These are phyloP conservation scores for Apiospora sp. DNA, from an alignment of 2,329 filamentous ascomycete species.

Conservation along the genomic window DNA sequence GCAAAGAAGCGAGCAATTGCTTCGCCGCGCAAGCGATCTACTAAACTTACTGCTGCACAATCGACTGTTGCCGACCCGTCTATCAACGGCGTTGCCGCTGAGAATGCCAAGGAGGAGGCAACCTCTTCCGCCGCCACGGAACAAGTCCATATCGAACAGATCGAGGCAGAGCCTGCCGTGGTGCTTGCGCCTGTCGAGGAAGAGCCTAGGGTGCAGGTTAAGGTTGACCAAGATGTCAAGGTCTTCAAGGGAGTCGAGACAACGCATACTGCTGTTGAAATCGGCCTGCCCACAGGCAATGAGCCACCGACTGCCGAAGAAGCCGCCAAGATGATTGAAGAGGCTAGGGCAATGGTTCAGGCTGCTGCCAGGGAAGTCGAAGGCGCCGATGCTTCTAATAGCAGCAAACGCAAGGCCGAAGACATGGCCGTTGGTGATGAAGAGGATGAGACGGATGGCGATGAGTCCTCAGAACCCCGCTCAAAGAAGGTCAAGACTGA, in stretches of 20 bases:
- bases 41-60: conserved; percentile 46
- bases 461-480: conserved; percentile 46
- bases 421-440: conserved; percentile 74
- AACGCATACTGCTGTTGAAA: conserved; percentile 75
- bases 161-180: conserved; percentile 57
- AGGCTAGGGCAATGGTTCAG: conserved; percentile 88
- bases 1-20: conserved; percentile 60
- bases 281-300: conserved; percentile 72
- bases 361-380: conserved; percentile 55
- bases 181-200: conserved; percentile 62
- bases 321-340: conserved; percentile 81
- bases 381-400: conserved; percentile 52
- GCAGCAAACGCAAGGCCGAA: conserved; percentile 77
- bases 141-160: conserved; percentile 53
- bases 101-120: conserved; percentile 38
- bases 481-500: conserved; percentile 85
- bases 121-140: conserved; percentile 42
- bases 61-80: conserved; percentile 32
- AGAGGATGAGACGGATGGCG: conserved; percentile 50
- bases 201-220: conserved; percentile 70
- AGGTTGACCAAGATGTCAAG: conserved; percentile 67
- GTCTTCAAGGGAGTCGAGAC: conserved; percentile 67
- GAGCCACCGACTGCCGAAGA: conserved; percentile 80
- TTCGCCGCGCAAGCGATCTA: conserved; percentile 63
- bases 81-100: neutral